Evolutionary conservation across 1,284 basidiomycete genomes (phyloP).

Genomic region (Marasmius sp.): DNA sequence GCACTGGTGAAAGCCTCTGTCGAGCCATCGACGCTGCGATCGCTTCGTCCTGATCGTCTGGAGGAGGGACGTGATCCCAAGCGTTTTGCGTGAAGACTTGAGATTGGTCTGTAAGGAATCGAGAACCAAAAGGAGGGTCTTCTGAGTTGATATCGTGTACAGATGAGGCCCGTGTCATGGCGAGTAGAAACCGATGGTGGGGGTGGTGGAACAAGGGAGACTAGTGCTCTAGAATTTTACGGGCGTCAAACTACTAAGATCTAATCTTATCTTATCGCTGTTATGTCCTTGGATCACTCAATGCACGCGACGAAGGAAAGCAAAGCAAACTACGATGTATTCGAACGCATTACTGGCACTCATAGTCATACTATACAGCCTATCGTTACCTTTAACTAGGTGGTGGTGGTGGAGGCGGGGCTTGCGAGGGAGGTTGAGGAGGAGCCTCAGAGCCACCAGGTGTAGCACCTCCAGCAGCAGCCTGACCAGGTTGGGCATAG

Average conservation of each 20-base stretch:
- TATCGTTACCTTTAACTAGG: conserved; percentile 8
- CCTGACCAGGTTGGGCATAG: conserved; percentile 43
- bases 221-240: too few relatives aligned
- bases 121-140: conserved; percentile 24
- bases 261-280: too few relatives aligned
- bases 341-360: too few relatives aligned
- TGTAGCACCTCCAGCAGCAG: conserved; percentile 6
- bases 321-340: too few relatives aligned
- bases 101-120: conserved; percentile 61
- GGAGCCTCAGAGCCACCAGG: conserved; percentile 19
- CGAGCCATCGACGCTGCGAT: conserved; percentile 69
- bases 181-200: background rate
- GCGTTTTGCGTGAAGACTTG: conserved; percentile 79
- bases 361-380: too few relatives aligned
- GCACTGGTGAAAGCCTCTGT: conserved; percentile 71
- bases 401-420: conserved; percentile 32
- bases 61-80: conserved; percentile 89
- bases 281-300: too few relatives aligned
- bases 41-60: conserved; percentile 70
- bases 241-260: too few relatives aligned
- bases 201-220: background rate
- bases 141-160: conserved; percentile 8
- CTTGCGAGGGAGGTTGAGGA: conserved; percentile 28
- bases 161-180: conserved; percentile 4
- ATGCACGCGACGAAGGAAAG: too few relatives aligned